Percentiles rank a stretch among this genome's conserved stretches.
phyloP scores from a whole-genome alignment of 352 stramenopile species.

The Globisporangium iwayamae region DNA sequence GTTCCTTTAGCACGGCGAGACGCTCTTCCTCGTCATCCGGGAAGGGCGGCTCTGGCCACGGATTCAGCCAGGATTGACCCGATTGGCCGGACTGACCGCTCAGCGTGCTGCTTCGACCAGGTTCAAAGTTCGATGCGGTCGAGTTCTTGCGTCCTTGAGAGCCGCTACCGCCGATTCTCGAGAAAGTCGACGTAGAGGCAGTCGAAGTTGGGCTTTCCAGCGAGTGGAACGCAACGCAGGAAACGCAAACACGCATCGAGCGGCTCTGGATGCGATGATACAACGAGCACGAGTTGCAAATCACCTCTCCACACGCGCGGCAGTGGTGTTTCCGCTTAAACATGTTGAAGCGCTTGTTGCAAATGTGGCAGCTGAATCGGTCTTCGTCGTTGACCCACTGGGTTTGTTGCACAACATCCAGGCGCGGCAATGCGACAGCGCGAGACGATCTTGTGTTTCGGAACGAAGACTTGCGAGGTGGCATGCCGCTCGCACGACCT shows the following conservation, averaged over 20 bases:
- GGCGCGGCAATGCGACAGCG: slow-evolving; percentile 59
- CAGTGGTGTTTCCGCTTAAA: slow-evolving; percentile 89
- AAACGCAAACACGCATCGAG: slow-evolving; percentile 84
- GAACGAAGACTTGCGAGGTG: slow-evolving; percentile 73
- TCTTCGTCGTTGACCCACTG: slow-evolving; percentile 87
- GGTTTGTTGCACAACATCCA: slow-evolving; percentile 76
- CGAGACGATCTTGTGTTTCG: slow-evolving; percentile 72
- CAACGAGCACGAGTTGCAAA: slow-evolving; percentile 81
- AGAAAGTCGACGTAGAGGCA: slow-evolving; percentile 37
- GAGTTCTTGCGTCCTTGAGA: slow-evolving; percentile 56
- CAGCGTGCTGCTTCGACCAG: slow-evolving; percentile 47
- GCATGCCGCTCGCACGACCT: slow-evolving; percentile 22
- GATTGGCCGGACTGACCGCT: slow-evolving; percentile 32
- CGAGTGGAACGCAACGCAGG: slow-evolving; percentile 80
- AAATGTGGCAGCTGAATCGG: slow-evolving; percentile 84
- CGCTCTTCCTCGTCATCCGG: slow-evolving; percentile 78
- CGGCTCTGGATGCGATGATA: slow-evolving; percentile 83
- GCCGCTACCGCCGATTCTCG: slow-evolving; percentile 24
- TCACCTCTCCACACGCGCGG: slow-evolving; percentile 79
- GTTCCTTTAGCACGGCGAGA: slow-evolving; percentile 59
- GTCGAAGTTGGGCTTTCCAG: slow-evolving; percentile 71
- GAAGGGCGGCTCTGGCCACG: slow-evolving; percentile 80
- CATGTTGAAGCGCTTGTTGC: slow-evolving; percentile 87
- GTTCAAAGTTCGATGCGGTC: slow-evolving; percentile 42
- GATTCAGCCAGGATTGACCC: slow-evolving; percentile 61